Conservation (phyloP, 1,139 yeast species). For the Debaryomyces nepalensis region DNA sequence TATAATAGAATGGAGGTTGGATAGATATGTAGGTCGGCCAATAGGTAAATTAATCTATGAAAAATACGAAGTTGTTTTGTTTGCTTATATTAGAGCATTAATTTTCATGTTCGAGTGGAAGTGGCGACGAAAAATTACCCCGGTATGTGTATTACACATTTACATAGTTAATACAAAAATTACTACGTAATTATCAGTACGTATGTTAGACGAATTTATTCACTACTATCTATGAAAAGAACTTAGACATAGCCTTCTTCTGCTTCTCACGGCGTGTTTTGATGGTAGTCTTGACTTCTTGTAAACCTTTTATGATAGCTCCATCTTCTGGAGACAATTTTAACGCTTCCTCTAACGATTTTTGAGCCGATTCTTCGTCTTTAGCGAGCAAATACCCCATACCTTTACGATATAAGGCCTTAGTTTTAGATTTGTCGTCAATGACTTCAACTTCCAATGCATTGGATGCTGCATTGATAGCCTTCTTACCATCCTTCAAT, state of each 20-base stretch:
- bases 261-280: constrained; percentile 68
- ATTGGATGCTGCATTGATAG: constrained; percentile 62
- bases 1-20: constrained; percentile 12
- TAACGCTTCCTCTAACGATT: constrained; percentile 69
- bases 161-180: background rate
- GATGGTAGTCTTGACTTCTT: constrained; percentile 58
- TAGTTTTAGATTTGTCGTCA: constrained; percentile 73
- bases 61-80: constrained; percentile 10
- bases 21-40: constrained; percentile 10
- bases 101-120: constrained; percentile 13
- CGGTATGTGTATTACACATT: constrained; percentile 13
- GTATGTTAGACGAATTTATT: background rate
- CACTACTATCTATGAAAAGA: constrained; percentile 47
- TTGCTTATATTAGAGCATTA: constrained; percentile 5
- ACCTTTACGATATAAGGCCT: constrained; percentile 88
- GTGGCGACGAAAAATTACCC: constrained; percentile 19
- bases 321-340: constrained; percentile 72
- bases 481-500: constrained; percentile 57
- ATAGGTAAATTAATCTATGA: constrained; percentile 9
- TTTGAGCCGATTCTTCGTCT: constrained; percentile 73
- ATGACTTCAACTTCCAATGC: constrained; percentile 68
- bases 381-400: constrained; percentile 66
- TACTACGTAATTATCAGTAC: constrained; percentile 13
- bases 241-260: constrained; percentile 83
- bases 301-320: constrained; percentile 70